Evolutionary conservation across 495 filamentous ascomycete genomes (phyloP).

Genomic region (Pyrenula massariospora): DNA sequence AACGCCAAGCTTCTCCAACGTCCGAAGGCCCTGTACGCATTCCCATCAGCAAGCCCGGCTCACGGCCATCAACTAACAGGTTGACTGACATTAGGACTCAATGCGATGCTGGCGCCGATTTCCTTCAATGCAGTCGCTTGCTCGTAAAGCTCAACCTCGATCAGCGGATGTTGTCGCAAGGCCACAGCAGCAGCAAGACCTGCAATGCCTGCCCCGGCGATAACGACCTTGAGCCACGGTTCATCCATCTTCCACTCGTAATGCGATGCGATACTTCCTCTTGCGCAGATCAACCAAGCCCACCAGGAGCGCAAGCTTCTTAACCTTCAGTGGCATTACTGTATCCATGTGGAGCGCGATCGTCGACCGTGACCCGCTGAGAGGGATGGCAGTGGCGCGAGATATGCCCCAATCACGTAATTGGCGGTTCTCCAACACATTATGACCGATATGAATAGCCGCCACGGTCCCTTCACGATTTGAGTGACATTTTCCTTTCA

Average conservation of each 20-base stretch:
- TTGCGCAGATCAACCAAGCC: too few species aligned
- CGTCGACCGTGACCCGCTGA: too few species aligned
- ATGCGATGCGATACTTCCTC: too few species aligned
- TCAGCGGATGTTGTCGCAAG: conserved; percentile 19
- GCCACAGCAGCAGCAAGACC: conserved; percentile 34
- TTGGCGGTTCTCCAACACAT: conserved; percentile 5
- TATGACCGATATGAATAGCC: too few species aligned
- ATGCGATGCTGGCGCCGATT: conserved; percentile 36
- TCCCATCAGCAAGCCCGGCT: conserved; percentile 1
- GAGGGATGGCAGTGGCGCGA: too few species aligned
- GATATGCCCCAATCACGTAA: background rate
- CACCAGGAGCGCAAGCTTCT: too few species aligned
- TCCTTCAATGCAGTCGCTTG: conserved; percentile 30
- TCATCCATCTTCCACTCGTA: too few species aligned
- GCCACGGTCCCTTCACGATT: too few species aligned
- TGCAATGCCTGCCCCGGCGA: conserved; percentile 36
- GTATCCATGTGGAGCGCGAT: too few species aligned
- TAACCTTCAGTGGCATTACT: too few species aligned
- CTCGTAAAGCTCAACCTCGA: conserved; percentile 33
- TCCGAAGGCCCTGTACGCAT: conserved; percentile 29
- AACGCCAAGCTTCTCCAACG: conserved; percentile 32
- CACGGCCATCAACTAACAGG: background rate
- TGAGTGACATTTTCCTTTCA: too few species aligned
- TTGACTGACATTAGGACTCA: conserved; percentile 31
- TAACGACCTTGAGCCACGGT: conserved; percentile 23